Evolutionary conservation across 2,329 filamentous ascomycete genomes (phyloP).

Genomic region (Stagonosporopsis chrysanthemi): DNA sequence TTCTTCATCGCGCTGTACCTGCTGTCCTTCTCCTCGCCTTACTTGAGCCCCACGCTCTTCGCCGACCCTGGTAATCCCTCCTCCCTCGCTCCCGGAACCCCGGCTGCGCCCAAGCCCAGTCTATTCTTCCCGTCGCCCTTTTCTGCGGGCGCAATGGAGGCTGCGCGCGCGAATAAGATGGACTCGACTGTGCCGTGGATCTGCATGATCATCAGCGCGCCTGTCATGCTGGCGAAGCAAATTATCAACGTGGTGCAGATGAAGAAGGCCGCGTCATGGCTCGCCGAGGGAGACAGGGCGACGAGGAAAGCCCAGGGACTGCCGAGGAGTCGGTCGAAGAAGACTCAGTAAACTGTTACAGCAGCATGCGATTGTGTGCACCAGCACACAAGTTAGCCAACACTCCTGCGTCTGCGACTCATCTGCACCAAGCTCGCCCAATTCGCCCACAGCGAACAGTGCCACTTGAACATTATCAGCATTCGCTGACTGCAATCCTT

Average conservation of each 20-base stretch:
- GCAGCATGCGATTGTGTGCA: background rate
- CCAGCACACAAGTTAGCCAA: background rate
- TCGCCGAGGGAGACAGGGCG: constrained; percentile 87
- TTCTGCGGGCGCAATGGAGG: constrained; percentile 89
- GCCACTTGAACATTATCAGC: background rate
- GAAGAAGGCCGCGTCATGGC: constrained; percentile 88
- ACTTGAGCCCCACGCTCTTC: constrained; percentile 84
- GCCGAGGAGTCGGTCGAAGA: constrained; percentile 46
- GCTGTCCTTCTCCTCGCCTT: constrained; percentile 92
- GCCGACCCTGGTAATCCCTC: constrained; percentile 64
- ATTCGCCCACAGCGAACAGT: background rate
- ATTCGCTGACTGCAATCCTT: background rate
- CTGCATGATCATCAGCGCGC: constrained; percentile 79
- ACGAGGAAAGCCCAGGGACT: constrained; percentile 59
- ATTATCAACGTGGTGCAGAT: constrained; percentile 93
- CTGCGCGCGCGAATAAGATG: constrained; percentile 88
- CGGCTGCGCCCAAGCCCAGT: constrained; percentile 72
- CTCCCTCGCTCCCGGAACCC: constrained; percentile 66
- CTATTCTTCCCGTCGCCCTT: constrained; percentile 88
- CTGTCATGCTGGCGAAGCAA: constrained; percentile 91
- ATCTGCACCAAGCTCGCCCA: background rate
- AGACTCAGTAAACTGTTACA: constrained; percentile 28
- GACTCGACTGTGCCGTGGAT: constrained; percentile 73
- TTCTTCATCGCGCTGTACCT: constrained; percentile 99
- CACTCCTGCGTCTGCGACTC: background rate